Evolutionary conservation across 306 rosid genomes (phyloP).

Genomic region (Cicer bijugum): DNA sequence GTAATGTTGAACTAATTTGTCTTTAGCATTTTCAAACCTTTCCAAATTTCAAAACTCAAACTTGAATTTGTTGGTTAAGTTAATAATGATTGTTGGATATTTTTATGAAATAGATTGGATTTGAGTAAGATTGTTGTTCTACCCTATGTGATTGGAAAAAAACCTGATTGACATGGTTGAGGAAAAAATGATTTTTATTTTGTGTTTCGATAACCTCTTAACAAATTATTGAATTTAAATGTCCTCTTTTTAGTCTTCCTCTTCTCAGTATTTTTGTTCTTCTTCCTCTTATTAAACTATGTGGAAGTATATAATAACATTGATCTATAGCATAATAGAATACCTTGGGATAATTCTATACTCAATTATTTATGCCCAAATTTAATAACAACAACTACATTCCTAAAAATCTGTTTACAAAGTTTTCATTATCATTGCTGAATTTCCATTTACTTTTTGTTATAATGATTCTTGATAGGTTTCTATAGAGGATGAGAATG

Average conservation of each 20-base stretch:
- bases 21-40: constrained; percentile 9
- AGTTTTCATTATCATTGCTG: neutral
- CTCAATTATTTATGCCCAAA: constrained; percentile 6
- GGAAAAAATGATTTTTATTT: neutral
- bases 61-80: constrained; percentile 26
- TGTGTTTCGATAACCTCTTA: neutral
- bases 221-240: constrained; percentile 14
- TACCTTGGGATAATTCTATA: constrained; percentile 15
- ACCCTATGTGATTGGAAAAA: neutral
- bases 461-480: constrained; percentile 55
- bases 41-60: constrained; percentile 19
- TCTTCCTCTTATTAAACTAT: neutral
- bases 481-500: constrained; percentile 80
- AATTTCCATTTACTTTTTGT: constrained; percentile 30
- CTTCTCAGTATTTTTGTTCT: neutral
- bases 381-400: neutral
- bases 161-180: neutral
- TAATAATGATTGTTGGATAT: neutral
- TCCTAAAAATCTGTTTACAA: constrained; percentile 2
- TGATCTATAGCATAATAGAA: constrained; percentile 11
- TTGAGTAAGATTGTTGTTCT: constrained; percentile 6
- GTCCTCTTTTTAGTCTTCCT: neutral
- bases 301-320: neutral
- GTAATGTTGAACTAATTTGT: constrained; percentile 5
- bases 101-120: neutral